Base-by-base conservation (phyloP, 164 flowering plant genomes). In the Vitis rupestris region DNA sequence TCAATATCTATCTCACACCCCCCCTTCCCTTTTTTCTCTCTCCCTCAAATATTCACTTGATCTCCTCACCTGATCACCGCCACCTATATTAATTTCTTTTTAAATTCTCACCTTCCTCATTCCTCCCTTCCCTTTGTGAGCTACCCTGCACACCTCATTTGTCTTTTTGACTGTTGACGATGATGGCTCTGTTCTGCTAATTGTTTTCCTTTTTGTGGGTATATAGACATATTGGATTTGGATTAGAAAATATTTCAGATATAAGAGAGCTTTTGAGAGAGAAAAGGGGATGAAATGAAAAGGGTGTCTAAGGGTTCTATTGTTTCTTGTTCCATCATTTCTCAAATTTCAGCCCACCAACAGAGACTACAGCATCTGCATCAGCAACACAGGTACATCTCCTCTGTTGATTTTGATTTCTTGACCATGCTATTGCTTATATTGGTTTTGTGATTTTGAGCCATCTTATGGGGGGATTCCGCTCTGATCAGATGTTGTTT, bases 371-470 rank as follows among this genome's bases (percentile, higher is more conserved):
- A 16, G 59, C 9, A 57, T 57, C 59, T 16, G 29, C 64, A 58
- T 6, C 64, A 31, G 0, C 67, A 65, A 17, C 69, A 58, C 59
- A 50, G 74, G 74, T 71, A 49, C 4, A 49, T 50, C 17, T 50
- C 17, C 31, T 49, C 1, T 14, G 13, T 63, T 17, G 44, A 6
- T 37, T 37, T 37, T 37, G 44, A 37, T 37, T 37, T 37, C 44
- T 37, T 37, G 44, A 37, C 44, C 44, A 37, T 23, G 27, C 27
- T 23, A 23, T 23, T 23, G 27, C 27, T 23, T 1, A 23, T 23
- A 23, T 23, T 23, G 27, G 27, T 23, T 23, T 23, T 23, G 27
- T 23, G 27, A 23, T 3, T 31, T 6, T 37, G 44, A 0, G 4
- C 44, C 44, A 37, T 37, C 44, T 37, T 37, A 37, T 4, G 44